Conservation (phyloP, 306 rosid species). For the Medicago arabica region DNA sequence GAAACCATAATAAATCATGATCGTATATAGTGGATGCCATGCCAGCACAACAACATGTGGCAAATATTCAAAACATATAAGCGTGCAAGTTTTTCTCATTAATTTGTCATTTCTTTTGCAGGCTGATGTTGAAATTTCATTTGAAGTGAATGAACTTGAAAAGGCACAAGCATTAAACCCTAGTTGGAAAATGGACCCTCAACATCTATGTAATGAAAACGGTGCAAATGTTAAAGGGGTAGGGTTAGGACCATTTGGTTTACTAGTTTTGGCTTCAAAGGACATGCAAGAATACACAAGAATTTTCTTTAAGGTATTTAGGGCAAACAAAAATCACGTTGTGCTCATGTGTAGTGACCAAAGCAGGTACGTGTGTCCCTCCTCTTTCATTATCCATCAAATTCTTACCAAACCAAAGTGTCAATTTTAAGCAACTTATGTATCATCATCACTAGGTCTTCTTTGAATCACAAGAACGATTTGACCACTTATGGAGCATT, state of each 20-base stretch:
- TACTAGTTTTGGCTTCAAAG: slow-evolving; percentile 65
- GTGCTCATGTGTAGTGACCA: slow-evolving; percentile 65
- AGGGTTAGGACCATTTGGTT: slow-evolving; percentile 75
- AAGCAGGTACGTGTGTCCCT: slow-evolving; percentile 40
- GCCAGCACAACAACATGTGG: neutral
- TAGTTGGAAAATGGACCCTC: slow-evolving; percentile 58
- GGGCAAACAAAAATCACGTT: slow-evolving; percentile 38
- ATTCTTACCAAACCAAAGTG: slow-evolving; percentile 16
- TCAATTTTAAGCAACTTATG: neutral
- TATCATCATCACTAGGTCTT: slow-evolving; percentile 39
- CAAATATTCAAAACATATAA: neutral
- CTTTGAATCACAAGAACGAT: slow-evolving; percentile 44
- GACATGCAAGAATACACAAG: slow-evolving; percentile 66
- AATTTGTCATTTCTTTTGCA: slow-evolving; percentile 36
- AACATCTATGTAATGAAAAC: slow-evolving; percentile 54
- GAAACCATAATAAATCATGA: neutral
- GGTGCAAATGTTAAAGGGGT: slow-evolving; percentile 48
- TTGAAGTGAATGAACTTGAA: slow-evolving; percentile 49
- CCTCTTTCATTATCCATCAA: slow-evolving; percentile 29
- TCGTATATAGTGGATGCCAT: slow-evolving; percentile 21
- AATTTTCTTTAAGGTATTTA: slow-evolving; percentile 65
- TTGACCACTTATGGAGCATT: slow-evolving; percentile 52
- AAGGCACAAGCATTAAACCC: slow-evolving; percentile 55
- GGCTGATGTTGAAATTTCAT: slow-evolving; percentile 78
- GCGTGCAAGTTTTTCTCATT: slow-evolving; percentile 15